Conservation (phyloP, 2,329 filamentous ascomycete species). For the Claviceps sp. region DNA sequence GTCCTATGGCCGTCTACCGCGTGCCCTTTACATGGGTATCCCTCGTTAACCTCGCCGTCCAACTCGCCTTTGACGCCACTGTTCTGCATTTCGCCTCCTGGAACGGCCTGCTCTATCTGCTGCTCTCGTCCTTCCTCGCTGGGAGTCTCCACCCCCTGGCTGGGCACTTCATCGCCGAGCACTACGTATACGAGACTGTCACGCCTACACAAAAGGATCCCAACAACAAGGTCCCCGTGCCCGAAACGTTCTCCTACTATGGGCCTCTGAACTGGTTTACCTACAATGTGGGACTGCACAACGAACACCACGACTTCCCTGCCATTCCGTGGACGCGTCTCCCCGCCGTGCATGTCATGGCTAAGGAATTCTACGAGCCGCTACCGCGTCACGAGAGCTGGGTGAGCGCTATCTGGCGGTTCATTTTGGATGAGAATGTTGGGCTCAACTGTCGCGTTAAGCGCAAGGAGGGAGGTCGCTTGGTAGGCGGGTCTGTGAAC, state of each 20-base stretch:
- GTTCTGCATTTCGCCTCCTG: conserved; percentile 48
- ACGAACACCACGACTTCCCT: conserved; percentile 98
- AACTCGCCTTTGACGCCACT: conserved; percentile 63
- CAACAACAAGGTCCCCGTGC: conserved; percentile 51
- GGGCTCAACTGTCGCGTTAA: conserved; percentile 90
- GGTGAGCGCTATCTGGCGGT: conserved; percentile 88
- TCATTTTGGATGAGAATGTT: conserved; percentile 80
- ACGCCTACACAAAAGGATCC: conserved; percentile 41
- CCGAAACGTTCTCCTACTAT: conserved; percentile 97
- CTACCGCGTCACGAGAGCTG: conserved; percentile 82
- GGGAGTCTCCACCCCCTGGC: conserved; percentile 89
- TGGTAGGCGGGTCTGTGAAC: conserved; percentile 36
- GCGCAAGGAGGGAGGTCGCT: conserved; percentile 60
- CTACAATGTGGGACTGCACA: conserved; percentile 96
- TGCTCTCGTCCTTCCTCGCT: conserved; percentile 84
- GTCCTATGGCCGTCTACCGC: conserved; percentile 87
- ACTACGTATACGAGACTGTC: conserved; percentile 67
- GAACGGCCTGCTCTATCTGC: conserved; percentile 64
- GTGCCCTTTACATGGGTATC: conserved; percentile 80
- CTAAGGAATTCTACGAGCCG: conserved; percentile 81
- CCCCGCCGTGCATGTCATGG: conserved; percentile 62
- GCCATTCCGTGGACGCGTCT: conserved; percentile 90
- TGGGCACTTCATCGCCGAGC: conserved; percentile 96
- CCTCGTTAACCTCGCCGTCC: conserved; percentile 63
- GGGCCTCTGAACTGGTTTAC: conserved; percentile 82